phyloP scores from a whole-genome alignment of 2,329 filamentous ascomycete species.

The Fusarium sp. region DNA sequence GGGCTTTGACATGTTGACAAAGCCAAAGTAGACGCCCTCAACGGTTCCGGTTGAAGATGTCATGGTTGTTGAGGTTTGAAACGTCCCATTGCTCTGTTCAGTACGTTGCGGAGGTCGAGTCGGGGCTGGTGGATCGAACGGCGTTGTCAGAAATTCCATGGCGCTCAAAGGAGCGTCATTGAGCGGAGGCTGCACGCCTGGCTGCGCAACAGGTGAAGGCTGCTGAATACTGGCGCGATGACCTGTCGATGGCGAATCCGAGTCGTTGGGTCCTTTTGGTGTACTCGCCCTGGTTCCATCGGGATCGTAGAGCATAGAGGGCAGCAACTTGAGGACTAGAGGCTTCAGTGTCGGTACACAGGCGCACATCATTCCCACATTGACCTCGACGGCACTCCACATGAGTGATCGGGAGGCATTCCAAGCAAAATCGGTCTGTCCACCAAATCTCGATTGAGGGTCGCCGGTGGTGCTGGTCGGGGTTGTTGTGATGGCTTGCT shows the following conservation, averaged over 20 bases:
- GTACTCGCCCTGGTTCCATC: slow-evolving; percentile 57
- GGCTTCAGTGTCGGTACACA: slow-evolving; percentile 96
- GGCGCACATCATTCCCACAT: slow-evolving; percentile 89
- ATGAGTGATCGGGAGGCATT: slow-evolving; percentile 89
- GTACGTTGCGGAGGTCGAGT: slow-evolving; percentile 24
- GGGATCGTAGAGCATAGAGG: slow-evolving; percentile 68
- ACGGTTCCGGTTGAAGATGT: slow-evolving; percentile 53
- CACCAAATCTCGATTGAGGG: slow-evolving; percentile 64
- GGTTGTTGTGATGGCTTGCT: slow-evolving; percentile 73
- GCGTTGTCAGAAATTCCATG: slow-evolving; percentile 64
- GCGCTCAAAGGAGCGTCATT: slow-evolving; percentile 54
- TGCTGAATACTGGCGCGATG: slow-evolving; percentile 45
- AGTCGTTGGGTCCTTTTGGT: slow-evolving; percentile 52
- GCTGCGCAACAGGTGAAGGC: slow-evolving; percentile 44
- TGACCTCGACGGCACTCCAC: slow-evolving; percentile 95
- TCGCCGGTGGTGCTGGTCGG: slow-evolving; percentile 57
- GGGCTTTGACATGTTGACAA: slow-evolving; percentile 78
- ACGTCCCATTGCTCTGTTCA: slow-evolving; percentile 20
- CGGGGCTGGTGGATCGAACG: slow-evolving; percentile 50
- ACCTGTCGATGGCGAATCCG: slow-evolving; percentile 49
- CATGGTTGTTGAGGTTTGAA: slow-evolving; percentile 51
- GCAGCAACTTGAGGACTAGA: slow-evolving; percentile 77
- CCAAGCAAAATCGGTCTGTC: slow-evolving; percentile 72
- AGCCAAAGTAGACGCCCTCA: slow-evolving; percentile 78
- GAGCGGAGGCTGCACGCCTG: slow-evolving; percentile 38